Conservation (phyloP, 108 stramenopile genomes). For the Thalassiosira profunda region DNA sequence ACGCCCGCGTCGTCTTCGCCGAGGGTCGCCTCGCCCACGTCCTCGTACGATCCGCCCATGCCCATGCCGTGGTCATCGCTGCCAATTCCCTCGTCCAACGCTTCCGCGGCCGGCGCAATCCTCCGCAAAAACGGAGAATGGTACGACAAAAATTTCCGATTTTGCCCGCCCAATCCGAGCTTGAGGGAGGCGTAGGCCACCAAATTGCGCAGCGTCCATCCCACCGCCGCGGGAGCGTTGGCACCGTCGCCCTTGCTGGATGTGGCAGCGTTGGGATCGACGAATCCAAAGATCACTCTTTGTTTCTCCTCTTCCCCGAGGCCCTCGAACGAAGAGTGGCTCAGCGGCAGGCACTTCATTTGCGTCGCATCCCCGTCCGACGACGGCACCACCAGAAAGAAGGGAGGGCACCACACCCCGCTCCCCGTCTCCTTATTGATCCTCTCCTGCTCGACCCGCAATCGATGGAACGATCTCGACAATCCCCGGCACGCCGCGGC, state of each 20-base stretch:
- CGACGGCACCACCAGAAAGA: constrained; percentile 30
- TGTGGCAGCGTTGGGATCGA: constrained; percentile 58
- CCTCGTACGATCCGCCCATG: constrained; percentile 9
- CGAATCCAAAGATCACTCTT: constrained; percentile 63
- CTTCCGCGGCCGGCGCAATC: constrained; percentile 19
- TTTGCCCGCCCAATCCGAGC: constrained; percentile 59
- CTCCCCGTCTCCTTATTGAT: background rate
- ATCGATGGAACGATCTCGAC: constrained; percentile 24
- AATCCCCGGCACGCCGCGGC: constrained; percentile 16
- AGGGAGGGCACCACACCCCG: constrained; percentile 48
- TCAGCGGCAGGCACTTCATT: constrained; percentile 37
- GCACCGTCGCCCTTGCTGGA: background rate
- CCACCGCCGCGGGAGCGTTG: constrained; percentile 37
- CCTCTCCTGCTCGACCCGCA: constrained; percentile 20
- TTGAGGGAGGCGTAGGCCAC: constrained; percentile 77
- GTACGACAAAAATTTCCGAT: constrained; percentile 61
- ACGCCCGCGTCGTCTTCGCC: constrained; percentile 19
- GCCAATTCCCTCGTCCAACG: background rate
- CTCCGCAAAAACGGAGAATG: constrained; percentile 59
- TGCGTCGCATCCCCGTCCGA: constrained; percentile 7
- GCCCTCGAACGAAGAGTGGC: constrained; percentile 15
- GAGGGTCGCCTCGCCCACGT: constrained; percentile 13
- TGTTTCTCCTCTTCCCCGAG: constrained; percentile 36
- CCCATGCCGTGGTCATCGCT: background rate
- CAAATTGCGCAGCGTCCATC: constrained; percentile 87